A percentile compares a stretch with the other conserved stretches of the same genome.
phyloP scores from a whole-genome alignment of 768 basidiomycete species.

The Macrocybe gigantea region DNA sequence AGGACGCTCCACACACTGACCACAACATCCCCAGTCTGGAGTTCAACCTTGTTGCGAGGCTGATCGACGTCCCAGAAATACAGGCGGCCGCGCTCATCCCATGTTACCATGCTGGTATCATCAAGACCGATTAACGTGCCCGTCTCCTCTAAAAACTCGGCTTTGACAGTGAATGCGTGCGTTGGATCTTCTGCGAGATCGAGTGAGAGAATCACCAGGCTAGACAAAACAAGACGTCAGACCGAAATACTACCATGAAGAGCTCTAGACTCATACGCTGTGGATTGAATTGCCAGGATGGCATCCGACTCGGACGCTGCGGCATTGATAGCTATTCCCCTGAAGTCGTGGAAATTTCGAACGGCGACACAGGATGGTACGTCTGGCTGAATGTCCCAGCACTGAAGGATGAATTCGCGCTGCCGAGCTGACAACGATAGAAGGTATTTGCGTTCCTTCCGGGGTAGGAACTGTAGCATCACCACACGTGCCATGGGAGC shows the following conservation, averaged over 20 bases:
- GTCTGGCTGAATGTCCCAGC: conserved; percentile 44
- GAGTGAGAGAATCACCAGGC: conserved; percentile 38
- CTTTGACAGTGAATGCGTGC: conserved; percentile 27
- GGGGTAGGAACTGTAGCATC: conserved; percentile 43
- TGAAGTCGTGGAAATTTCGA: conserved; percentile 27
- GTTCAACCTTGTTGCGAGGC: conserved; percentile 22
- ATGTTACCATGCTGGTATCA: conserved; percentile 32
- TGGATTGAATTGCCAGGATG: conserved; percentile 36
- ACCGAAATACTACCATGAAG: background rate
- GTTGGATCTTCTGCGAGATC: conserved; percentile 28
- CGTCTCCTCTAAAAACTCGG: conserved; percentile 23
- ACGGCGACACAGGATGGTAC: conserved; percentile 37
- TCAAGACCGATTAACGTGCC: conserved; percentile 29
- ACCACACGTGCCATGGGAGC: conserved; percentile 25
- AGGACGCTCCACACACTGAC: conserved; percentile 15
- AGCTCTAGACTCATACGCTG: conserved; percentile 22
- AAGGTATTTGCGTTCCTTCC: conserved; percentile 34
- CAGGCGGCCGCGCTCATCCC: conserved; percentile 22
- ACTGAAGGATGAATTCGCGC: conserved; percentile 35
- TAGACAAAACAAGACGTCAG: conserved; percentile 10
- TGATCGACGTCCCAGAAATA: conserved; percentile 29
- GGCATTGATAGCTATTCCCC: conserved; percentile 43
- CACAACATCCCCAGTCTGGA: conserved; percentile 24
- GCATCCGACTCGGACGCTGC: conserved; percentile 21
- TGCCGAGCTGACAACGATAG: conserved; percentile 30